phyloP scores from a whole-genome alignment of 495 filamentous ascomycete genomes.

The Lophiotrema nucula region DNA sequence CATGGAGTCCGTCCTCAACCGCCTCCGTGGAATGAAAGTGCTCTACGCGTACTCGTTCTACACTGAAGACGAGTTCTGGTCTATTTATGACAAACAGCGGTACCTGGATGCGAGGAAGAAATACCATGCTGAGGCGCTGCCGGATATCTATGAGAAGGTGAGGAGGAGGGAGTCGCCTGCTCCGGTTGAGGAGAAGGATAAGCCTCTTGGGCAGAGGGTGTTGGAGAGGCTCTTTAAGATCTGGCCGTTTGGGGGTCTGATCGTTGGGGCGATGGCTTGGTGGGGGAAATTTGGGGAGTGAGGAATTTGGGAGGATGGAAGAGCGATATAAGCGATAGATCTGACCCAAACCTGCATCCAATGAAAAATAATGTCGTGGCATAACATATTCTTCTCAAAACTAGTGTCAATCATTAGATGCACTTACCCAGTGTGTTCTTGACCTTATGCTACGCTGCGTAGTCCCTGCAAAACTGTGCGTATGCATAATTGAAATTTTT shows the following conservation, averaged over 20 bases:
- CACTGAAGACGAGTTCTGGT: slow-evolving; percentile 55
- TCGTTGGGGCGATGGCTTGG: too few relatives aligned
- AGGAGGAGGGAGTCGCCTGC: neutral
- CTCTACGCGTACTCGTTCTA: slow-evolving; percentile 55
- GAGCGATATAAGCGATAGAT: too few relatives aligned
- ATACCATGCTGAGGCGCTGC: slow-evolving; percentile 50
- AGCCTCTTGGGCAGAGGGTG: neutral
- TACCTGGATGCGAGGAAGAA: slow-evolving; percentile 52
- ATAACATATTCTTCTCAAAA: too few relatives aligned
- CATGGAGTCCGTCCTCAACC: slow-evolving; percentile 31
- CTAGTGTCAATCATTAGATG: too few relatives aligned
- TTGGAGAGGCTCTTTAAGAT: neutral
- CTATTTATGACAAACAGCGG: slow-evolving; percentile 48
- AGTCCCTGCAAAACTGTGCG: too few relatives aligned
- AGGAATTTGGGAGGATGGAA: too few relatives aligned
- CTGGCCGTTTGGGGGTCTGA: neutral
- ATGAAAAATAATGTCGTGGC: too few relatives aligned
- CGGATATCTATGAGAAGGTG: slow-evolving; percentile 52
- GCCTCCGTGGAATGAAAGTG: slow-evolving; percentile 37
- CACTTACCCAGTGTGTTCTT: too few relatives aligned
- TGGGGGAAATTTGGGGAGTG: too few relatives aligned
- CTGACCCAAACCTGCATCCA: too few relatives aligned
- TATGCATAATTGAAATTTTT: too few relatives aligned
- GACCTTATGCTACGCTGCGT: too few relatives aligned
- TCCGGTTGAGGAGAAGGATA: neutral